Conservation (phyloP, 169 alveolate species). For the Perkinsus marinus region DNA sequence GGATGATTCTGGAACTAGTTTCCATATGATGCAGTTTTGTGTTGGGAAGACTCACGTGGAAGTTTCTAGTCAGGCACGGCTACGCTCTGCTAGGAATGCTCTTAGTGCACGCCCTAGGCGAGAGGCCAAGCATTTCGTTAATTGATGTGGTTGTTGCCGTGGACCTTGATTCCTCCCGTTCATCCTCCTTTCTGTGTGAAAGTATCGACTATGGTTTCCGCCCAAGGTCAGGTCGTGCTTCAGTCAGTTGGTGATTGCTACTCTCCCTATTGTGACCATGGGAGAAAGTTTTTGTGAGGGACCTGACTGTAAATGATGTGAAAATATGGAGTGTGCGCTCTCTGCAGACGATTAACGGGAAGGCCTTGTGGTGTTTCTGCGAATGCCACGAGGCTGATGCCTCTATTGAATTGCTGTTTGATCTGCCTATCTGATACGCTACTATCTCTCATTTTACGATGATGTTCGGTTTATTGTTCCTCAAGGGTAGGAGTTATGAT, state of each 20-base stretch:
- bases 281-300: not conserved
- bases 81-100: not conserved
- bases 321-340: not conserved
- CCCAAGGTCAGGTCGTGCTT: not conserved
- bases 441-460: too few relatives aligned
- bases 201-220: not conserved
- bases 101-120: not conserved
- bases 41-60: too few relatives aligned
- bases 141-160: not conserved
- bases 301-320: not conserved
- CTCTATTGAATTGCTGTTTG: too few relatives aligned
- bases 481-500: too few relatives aligned
- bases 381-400: too few relatives aligned
- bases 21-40: too few relatives aligned
- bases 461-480: too few relatives aligned
- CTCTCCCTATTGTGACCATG: not conserved
- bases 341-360: not conserved
- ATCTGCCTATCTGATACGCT: too few relatives aligned
- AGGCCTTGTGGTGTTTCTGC: not conserved
- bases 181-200: not conserved
- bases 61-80: not conserved
- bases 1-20: not conserved
- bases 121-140: not conserved
- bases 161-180: not conserved
- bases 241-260: not conserved